Percentiles rank a stretch among this genome's conserved stretches.
phyloP scores from a whole-genome alignment of 345 rosid species.

The Psidium friedrichsthalianum region DNA sequence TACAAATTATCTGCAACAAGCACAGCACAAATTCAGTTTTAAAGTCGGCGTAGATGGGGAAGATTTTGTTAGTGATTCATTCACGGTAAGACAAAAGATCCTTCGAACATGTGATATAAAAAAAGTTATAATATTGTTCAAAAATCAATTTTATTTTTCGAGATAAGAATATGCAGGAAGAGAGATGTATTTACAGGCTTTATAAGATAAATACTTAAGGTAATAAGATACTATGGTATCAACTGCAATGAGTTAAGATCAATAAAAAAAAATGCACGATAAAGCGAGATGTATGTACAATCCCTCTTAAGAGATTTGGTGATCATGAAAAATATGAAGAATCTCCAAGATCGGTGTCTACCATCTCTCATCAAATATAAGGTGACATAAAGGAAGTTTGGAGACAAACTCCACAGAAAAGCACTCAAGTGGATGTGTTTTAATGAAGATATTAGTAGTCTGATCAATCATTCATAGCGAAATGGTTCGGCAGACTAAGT shows the following conservation, averaged over 20 bases:
- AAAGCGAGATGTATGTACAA: not conserved
- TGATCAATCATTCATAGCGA: not conserved
- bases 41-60: not conserved
- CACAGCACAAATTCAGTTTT: not conserved
- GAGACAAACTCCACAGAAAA: not conserved
- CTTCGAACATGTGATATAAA: not conserved
- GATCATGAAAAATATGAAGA: not conserved
- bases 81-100: not conserved
- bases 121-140: not conserved
- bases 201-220: not conserved
- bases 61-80: not conserved
- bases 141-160: not conserved
- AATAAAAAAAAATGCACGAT: not conserved
- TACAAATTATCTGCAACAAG: not conserved
- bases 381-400: not conserved
- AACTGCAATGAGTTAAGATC: not conserved
- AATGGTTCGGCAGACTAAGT: not conserved
- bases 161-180: not conserved
- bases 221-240: not conserved
- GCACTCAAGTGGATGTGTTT: not conserved
- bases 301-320: not conserved
- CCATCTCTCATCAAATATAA: rapidly evolving
- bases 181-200: not conserved
- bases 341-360: not conserved
- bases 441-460: not conserved